A percentile compares a stretch with the other conserved stretches of the same genome.
These are phyloP conservation scores for Babesia ovis DNA, from an alignment of 169 alveolate species.

Conservation along the genomic window DNA sequence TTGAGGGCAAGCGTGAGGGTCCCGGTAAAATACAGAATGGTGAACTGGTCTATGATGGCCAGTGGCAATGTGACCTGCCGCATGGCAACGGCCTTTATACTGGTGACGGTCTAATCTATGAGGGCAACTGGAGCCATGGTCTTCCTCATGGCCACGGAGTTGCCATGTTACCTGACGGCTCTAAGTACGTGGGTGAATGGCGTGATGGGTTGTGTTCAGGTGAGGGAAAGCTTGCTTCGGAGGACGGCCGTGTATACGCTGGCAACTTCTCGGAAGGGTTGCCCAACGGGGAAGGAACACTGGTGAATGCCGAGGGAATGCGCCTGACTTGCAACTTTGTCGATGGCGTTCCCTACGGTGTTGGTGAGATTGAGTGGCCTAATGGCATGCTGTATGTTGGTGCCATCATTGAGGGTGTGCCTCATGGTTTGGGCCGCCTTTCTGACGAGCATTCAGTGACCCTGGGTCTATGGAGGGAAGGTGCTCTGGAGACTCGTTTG, in stretches of 20 bases:
- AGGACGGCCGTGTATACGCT: constrained; percentile 21
- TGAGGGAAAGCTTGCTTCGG: constrained; percentile 15
- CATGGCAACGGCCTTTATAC: constrained; percentile 30
- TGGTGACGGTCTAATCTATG: constrained; percentile 23
- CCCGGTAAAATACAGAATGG: constrained; percentile 32
- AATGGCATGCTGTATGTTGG: constrained; percentile 31
- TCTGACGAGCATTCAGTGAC: constrained; percentile 14
- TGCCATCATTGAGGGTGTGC: constrained; percentile 31
- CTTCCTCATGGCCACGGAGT: constrained; percentile 45
- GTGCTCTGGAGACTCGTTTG: constrained; percentile 65
- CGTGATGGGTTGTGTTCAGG: constrained; percentile 24
- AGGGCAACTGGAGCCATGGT: constrained; percentile 33
- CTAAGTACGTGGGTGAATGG: constrained; percentile 43
- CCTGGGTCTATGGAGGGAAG: constrained; percentile 50
- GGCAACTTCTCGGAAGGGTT: constrained; percentile 24
- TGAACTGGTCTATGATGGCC: constrained; percentile 23
- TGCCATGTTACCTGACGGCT: constrained; percentile 29
- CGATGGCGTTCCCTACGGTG: constrained; percentile 32
- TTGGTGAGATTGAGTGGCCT: constrained; percentile 39
- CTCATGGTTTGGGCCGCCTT: constrained; percentile 39
- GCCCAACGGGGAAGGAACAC: constrained; percentile 30
- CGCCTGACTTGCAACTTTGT: constrained; percentile 19
- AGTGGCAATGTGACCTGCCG: constrained; percentile 43
- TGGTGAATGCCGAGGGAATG: constrained; percentile 28
- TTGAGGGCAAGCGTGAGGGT: constrained; percentile 39